These are phyloP conservation scores for Rubus idaeus DNA, from an alignment of 306 rosid genomes.

Conservation along the genomic window DNA sequence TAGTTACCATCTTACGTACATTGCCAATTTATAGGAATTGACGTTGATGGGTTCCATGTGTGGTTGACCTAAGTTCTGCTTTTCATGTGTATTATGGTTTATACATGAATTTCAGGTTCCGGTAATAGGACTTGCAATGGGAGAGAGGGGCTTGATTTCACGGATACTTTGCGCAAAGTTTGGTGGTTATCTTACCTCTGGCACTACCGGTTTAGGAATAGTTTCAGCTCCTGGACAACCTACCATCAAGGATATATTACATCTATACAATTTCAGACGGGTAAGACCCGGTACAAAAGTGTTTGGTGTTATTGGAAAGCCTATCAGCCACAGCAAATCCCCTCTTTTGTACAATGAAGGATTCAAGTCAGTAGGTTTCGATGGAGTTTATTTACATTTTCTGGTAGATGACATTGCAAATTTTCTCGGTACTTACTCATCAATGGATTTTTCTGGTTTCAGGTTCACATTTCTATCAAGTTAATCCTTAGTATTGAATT, in stretches of 20 bases:
- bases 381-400: conserved; percentile 70
- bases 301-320: conserved; percentile 88
- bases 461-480: conserved; percentile 44
- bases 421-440: conserved; percentile 71
- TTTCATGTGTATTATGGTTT: conserved; percentile 3
- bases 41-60: not conserved
- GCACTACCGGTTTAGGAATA: conserved; percentile 63
- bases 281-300: conserved; percentile 73
- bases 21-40: not conserved
- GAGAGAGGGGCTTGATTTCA: conserved; percentile 81
- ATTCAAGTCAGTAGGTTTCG: conserved; percentile 70
- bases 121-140: conserved; percentile 85
- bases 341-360: conserved; percentile 68
- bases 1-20: not conserved
- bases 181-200: conserved; percentile 89
- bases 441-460: conserved; percentile 83
- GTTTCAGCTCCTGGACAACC: conserved; percentile 97
- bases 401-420: conserved; percentile 81
- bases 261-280: conserved; percentile 68
- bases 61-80: not conserved
- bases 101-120: conserved; percentile 67
- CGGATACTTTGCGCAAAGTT: conserved; percentile 84
- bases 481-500: too few relatives aligned
- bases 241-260: conserved; percentile 63
- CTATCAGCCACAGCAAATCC: conserved; percentile 87